phyloP scores from a whole-genome alignment of 2,329 filamentous ascomycete species.

The Fusarium sp. region DNA sequence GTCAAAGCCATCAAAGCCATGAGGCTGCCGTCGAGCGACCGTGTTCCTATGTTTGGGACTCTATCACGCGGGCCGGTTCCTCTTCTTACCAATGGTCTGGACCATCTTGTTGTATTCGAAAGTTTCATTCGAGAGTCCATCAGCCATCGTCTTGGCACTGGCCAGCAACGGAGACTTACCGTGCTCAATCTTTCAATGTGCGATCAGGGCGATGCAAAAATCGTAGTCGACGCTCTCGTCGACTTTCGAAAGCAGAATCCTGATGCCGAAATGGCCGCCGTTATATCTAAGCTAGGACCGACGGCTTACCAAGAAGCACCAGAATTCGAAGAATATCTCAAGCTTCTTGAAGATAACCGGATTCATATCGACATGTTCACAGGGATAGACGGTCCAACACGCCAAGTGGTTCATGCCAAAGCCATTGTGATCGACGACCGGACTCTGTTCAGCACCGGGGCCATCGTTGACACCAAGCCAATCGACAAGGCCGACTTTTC shows the following conservation, averaged over 20 bases:
- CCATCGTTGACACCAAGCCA: conserved; percentile 6
- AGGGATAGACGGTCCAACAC: conserved; percentile 1
- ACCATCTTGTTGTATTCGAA: not conserved
- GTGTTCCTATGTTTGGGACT: conserved; percentile 1
- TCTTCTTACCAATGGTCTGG: not conserved
- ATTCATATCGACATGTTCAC: conserved; percentile 11
- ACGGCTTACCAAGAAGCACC: not conserved
- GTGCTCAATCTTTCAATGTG: conserved; percentile 14
- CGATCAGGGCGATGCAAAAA: conserved; percentile 15
- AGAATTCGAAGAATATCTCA: not conserved
- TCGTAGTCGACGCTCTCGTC: conserved; percentile 1
- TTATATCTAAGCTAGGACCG: conserved; percentile 8
- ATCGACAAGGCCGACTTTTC: conserved; percentile 18
- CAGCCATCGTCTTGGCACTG: too few relatives aligned
- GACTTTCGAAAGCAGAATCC: conserved; percentile 4
- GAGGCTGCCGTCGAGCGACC: not conserved
- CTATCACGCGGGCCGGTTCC: not conserved
- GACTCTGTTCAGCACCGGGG: not conserved
- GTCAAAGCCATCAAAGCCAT: conserved; percentile 7
- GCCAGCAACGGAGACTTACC: not conserved
- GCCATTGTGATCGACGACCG: conserved; percentile 9
- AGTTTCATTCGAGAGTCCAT: not conserved
- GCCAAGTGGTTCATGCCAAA: conserved; percentile 13
- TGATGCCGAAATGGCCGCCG: not conserved
- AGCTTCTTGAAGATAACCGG: not conserved